Base-by-base conservation (phyloP, 805 yeast species). In the Candida suzukii region DNA sequence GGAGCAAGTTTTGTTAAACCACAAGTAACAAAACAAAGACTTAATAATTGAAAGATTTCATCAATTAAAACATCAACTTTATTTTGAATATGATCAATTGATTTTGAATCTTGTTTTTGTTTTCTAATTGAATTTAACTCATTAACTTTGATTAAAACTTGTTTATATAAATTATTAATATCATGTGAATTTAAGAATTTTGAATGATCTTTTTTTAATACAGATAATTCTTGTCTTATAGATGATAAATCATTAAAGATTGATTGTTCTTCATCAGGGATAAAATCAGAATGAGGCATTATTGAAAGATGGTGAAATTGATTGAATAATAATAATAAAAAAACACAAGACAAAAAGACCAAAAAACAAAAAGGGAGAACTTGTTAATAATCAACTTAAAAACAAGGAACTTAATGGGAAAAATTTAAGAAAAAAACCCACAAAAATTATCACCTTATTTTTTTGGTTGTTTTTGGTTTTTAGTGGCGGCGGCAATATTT, bases 1-100 rank as follows among this genome's bases (percentile, higher is more conserved):
- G 98, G 96, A 1, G 96, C 95, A 28, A 88, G 75, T 51, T 88
- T 82, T 37, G 84, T 83, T 51, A 88, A 68, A 3, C 99, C 99
- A 44, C 95, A 93, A 2, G 98, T 87, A 54, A 91, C 76, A 61
- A 90, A 87, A 49, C 93, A 83, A 39, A 93, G 70, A 13, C 95
- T 83, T 35, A 91, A 65, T 37, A 93, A 65, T 60, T 91, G 96
- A 71, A 91, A 88, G 19, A 85, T 86, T 53, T 90, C 97, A 60
- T 90, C 97, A 34, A 87, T 69, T 11, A 85, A 71, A 10, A 77
- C 68, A 54, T 90, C 96, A 14, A 85, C 87, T 46, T 62, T 58
- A 46, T 72, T 74, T 27, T 37, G 47, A n/a, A n/a, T n/a, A n/a
- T n/a, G n/a, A n/a, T n/a, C n/a, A n/a, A n/a, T 5, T 34, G 37